Conservation (phyloP, 1,284 basidiomycete species). For the Wolfiporia cocos region DNA sequence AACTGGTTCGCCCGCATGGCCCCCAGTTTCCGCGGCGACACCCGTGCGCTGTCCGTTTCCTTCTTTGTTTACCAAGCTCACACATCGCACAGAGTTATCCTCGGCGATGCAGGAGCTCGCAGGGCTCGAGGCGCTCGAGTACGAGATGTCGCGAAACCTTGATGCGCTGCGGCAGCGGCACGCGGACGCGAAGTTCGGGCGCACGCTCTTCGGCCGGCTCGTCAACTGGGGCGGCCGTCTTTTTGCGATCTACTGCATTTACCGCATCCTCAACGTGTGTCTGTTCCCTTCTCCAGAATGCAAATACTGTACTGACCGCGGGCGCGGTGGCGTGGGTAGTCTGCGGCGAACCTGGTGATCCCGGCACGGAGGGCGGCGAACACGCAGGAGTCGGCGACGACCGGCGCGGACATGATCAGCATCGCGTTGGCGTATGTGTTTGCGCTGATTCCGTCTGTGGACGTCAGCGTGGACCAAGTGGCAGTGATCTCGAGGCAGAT, state of each 20-base stretch:
- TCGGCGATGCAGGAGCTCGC: constrained; percentile 44
- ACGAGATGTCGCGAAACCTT: constrained; percentile 60
- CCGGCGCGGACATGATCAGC: constrained; percentile 57
- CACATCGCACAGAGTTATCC: constrained; percentile 27
- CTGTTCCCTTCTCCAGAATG: not conserved
- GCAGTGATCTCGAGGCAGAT: constrained; percentile 55
- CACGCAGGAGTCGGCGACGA: constrained; percentile 29
- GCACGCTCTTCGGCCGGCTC: constrained; percentile 49
- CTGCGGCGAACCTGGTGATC: constrained; percentile 48
- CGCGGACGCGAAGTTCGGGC: constrained; percentile 41
- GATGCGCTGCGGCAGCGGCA: constrained; percentile 43
- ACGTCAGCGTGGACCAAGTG: constrained; percentile 33
- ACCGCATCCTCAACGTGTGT: constrained; percentile 59
- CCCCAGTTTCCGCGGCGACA: constrained; percentile 41
- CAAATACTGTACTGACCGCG: not conserved
- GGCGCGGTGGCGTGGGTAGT: constrained; percentile 30
- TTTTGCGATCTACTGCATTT: constrained; percentile 65
- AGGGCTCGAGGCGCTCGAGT: constrained; percentile 61
- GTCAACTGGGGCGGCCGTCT: constrained; percentile 41
- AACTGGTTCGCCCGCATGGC: constrained; percentile 45
- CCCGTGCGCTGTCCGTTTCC: constrained; percentile 26
- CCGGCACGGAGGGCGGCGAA: constrained; percentile 29
- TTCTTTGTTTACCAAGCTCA: constrained; percentile 6
- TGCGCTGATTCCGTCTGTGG: constrained; percentile 37
- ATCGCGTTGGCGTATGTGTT: constrained; percentile 47